Percentiles rank a stretch among this genome's conserved stretches.
phyloP scores from a whole-genome alignment of 306 rosid genomes.

The Trifolium fragiferum region DNA sequence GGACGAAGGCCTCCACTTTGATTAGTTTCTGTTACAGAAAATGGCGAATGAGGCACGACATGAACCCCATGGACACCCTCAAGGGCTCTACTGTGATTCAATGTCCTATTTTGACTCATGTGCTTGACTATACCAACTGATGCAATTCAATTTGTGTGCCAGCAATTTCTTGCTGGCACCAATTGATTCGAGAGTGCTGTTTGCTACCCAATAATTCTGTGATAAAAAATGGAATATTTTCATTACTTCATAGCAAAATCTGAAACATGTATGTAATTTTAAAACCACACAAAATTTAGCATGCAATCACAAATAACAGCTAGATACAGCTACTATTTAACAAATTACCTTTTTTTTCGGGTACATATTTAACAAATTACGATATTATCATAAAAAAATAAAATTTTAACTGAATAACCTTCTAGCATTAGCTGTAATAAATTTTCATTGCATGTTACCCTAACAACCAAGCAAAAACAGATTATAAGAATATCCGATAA shows the following conservation, averaged over 20 bases:
- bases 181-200: conserved; percentile 41
- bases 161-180: conserved; percentile 79
- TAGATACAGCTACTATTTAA: conserved; percentile 1
- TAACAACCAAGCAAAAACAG: not conserved
- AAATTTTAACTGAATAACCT: not conserved
- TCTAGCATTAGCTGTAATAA: not conserved
- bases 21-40: conserved; percentile 56
- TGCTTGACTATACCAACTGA: conserved; percentile 30
- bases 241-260: conserved; percentile 26
- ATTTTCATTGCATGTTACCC: not conserved
- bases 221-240: conserved; percentile 32
- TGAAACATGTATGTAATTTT: not conserved
- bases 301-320: conserved; percentile 5
- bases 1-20: conserved; percentile 50
- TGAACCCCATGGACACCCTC: conserved; percentile 81
- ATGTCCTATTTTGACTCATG: conserved; percentile 58
- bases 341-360: no score
- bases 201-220: conserved; percentile 47
- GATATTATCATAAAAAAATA: not conserved
- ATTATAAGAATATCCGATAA: not conserved
- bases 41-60: conserved; percentile 64
- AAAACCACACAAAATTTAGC: not conserved
- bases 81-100: conserved; percentile 60
- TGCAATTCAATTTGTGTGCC: conserved; percentile 54
- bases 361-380: conserved; percentile 31